Evolutionary conservation across 176 grass and related monocot species (phyloP), one percentile per base, ranked within the genome.

Genomic region (Oryza glaberrima): DNA sequence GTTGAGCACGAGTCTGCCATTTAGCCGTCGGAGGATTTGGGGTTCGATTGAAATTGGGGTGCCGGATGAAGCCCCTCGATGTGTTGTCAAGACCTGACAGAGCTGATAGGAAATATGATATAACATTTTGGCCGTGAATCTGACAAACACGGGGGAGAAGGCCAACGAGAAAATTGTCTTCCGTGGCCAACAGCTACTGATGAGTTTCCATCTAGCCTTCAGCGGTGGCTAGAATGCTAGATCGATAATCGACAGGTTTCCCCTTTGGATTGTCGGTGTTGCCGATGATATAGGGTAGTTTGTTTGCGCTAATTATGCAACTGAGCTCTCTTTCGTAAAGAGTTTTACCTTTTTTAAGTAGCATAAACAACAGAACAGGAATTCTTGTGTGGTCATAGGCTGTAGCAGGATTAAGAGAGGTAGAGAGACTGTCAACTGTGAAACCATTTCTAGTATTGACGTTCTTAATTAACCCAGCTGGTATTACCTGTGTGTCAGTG

Each of bases 401-500:
- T 48, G 28, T 67, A 48, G 9, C 5, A 56, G 7, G 4, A 17
- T 69, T 44, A 38, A 52, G 14, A 52, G 14, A 6, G 4, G 16
- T 52, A 56, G 9, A 15, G 66, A 65, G 7, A 79, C 25, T 65
- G 15, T 19, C 3, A 54, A 51, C 5, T 51, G 23, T 79, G 26
- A 67, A 51, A 23, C 48, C 54, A 54, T 75, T 51, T 75, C 17
- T 83, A 38, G 4, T 23, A 30, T 11, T 0, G 3, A 38, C 32
- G 14, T 77, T 76, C 56, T 34, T 77, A 77, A 30, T 84, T 69
- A 44, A 63, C 22, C 47, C 3, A 20, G 40, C 3, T 73, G 26
- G 23, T 14, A n/a, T 46, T 73, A 7, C 38, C 54, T 14, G n/a
- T 14, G n/a, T 41, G 6, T 41, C 40, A 38, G 36, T 38, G 36